phyloP scores from a whole-genome alignment of 768 basidiomycete species.

The Termitomyces bulborhizus region DNA sequence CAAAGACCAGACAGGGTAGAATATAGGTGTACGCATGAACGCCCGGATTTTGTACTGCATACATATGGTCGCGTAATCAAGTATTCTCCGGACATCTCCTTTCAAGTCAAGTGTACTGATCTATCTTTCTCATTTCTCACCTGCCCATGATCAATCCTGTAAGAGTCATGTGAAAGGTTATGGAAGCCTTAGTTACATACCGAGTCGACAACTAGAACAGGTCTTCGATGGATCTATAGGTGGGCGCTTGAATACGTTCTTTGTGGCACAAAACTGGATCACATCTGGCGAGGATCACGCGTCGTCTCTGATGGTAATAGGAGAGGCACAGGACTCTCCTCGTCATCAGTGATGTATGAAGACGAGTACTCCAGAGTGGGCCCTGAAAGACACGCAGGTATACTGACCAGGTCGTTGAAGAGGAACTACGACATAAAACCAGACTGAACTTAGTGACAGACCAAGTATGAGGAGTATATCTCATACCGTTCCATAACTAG shows the following conservation, averaged over 20 bases:
- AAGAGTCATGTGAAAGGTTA: no score
- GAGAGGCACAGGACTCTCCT: background rate
- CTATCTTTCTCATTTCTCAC: no score
- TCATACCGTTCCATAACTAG: slow-evolving; percentile 80
- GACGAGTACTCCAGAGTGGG: slow-evolving; percentile 17
- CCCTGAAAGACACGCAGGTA: slow-evolving; percentile 55
- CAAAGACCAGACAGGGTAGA: no score
- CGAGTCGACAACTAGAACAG: background rate
- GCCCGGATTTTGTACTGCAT: no score
- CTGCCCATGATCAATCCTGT: background rate
- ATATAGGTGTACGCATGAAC: no score
- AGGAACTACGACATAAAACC: slow-evolving; percentile 49
- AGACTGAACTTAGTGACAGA: slow-evolving; percentile 1
- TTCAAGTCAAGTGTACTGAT: no score
- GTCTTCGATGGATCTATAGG: background rate
- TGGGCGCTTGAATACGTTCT: no score
- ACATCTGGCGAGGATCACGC: background rate
- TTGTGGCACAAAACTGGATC: background rate
- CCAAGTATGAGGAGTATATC: background rate
- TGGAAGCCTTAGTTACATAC: background rate
- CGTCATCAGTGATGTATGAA: background rate
- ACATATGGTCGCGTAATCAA: no score
- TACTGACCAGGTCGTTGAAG: slow-evolving; percentile 77
- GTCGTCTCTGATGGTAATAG: background rate
- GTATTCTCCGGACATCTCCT: no score